A percentile compares a stretch with the other conserved stretches of the same genome.
These are phyloP conservation scores for Trichoderma sp. DNA, from an alignment of 2,329 filamentous ascomycete species.

Conservation along the genomic window DNA sequence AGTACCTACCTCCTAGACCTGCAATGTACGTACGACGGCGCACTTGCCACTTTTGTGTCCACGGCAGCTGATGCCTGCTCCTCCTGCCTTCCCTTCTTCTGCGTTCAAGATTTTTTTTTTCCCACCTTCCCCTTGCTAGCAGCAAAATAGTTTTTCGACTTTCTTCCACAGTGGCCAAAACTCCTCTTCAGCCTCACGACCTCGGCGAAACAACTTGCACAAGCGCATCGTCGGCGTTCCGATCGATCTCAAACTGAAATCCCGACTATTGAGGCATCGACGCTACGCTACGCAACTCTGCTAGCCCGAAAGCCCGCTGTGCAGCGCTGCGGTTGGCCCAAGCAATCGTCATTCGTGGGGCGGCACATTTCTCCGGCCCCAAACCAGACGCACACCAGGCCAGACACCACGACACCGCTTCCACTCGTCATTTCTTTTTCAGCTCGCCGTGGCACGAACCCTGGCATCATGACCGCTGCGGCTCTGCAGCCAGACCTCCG, in stretches of 20 bases:
- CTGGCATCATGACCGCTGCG: constrained; percentile 7
- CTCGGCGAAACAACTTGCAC: constrained; percentile 11
- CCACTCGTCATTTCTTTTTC: constrained; percentile 11
- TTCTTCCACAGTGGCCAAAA: background rate
- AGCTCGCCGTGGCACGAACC: constrained; percentile 12
- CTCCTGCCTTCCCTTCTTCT: background rate
- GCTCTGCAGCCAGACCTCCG: background rate
- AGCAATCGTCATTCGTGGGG: background rate
- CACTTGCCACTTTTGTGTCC: background rate
- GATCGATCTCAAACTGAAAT: constrained; percentile 11
- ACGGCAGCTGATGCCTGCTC: background rate
- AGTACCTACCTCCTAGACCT: background rate
- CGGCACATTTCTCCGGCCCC: background rate
- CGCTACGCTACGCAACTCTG: background rate
- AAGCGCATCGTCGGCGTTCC: constrained; percentile 8
- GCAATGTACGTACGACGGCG: background rate
- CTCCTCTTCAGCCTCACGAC: background rate
- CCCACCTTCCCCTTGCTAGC: background rate
- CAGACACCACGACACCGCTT: constrained; percentile 2
- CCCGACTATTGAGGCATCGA: constrained; percentile 6
- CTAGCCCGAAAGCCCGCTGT: background rate
- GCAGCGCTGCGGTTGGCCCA: constrained; percentile 1
- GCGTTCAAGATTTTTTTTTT: background rate
- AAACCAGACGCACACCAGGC: background rate
- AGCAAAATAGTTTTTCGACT: background rate